Percentiles rank a stretch among this genome's conserved stretches.
These are phyloP conservation scores for Apiospora kogelbergensis DNA, from an alignment of 2,329 filamentous ascomycete genomes.

Conservation along the genomic window DNA sequence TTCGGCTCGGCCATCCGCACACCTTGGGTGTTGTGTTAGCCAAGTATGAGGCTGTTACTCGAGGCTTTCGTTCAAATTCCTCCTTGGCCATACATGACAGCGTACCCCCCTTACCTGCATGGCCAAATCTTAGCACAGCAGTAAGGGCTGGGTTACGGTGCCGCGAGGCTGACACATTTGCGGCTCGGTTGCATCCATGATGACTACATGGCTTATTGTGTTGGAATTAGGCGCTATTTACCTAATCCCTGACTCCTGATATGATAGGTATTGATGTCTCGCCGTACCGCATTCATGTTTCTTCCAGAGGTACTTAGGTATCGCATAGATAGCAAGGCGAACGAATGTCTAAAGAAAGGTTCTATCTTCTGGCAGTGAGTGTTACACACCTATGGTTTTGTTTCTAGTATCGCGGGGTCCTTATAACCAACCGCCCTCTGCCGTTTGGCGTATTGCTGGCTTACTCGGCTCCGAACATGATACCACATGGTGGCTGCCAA, in stretches of 20 bases:
- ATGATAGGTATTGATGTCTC: neutral
- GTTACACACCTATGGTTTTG: neutral
- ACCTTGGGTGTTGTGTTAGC: neutral
- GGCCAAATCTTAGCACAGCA: neutral
- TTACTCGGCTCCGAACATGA: neutral
- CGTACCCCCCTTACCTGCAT: neutral
- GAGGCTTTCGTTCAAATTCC: neutral
- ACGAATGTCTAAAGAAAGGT: too few species aligned
- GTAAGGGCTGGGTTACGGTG: neutral
- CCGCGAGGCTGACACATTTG: neutral
- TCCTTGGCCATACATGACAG: neutral
- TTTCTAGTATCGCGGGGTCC: neutral
- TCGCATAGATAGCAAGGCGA: too few species aligned
- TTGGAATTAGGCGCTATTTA: neutral
- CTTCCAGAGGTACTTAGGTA: neutral
- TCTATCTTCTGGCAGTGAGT: neutral
- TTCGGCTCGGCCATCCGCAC: neutral
- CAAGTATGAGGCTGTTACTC: neutral
- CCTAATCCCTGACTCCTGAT: neutral
- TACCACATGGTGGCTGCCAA: neutral
- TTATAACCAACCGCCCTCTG: neutral
- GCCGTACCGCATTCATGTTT: neutral
- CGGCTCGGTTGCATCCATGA: neutral
- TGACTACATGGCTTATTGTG: neutral
- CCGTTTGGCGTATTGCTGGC: neutral